phyloP scores from a whole-genome alignment of 169 alveolate species.

The Cryptosporidium bovis region DNA sequence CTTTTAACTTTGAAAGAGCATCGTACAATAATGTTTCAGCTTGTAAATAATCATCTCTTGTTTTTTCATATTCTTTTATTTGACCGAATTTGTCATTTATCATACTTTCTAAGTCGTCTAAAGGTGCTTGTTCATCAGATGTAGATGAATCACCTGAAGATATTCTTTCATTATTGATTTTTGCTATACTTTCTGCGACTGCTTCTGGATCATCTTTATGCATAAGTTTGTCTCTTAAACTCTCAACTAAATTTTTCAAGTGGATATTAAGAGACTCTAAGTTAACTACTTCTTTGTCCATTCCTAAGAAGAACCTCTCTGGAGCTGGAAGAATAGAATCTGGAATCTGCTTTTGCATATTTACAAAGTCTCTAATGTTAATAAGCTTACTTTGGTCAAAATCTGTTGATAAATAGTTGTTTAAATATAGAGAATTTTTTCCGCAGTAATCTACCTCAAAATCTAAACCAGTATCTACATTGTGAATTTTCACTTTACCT shows the following conservation, averaged over 20 bases:
- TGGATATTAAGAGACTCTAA: not conserved
- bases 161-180: not conserved
- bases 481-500: conserved; percentile 9
- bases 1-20: too few species aligned
- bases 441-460: conserved; percentile 29
- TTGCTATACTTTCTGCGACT: not conserved
- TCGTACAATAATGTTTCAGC: not conserved
- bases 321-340: conserved; percentile 53
- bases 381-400: not conserved
- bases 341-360: not conserved
- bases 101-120: not conserved
- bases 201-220: not conserved
- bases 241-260: not conserved
- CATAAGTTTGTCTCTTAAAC: not conserved
- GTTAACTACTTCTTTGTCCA: not conserved
- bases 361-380: too few species aligned
- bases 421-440: not conserved
- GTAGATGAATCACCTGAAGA: not conserved
- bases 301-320: not conserved
- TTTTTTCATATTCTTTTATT: conserved; percentile 23
- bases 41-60: conserved; percentile 19
- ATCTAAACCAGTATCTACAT: not conserved
- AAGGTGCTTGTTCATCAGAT: too few species aligned
- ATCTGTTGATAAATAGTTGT: conserved; percentile 6
- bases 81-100: not conserved